These are phyloP conservation scores for Eucommia ulmoides DNA, from an alignment of 257 asterid genomes.

Conservation along the genomic window DNA sequence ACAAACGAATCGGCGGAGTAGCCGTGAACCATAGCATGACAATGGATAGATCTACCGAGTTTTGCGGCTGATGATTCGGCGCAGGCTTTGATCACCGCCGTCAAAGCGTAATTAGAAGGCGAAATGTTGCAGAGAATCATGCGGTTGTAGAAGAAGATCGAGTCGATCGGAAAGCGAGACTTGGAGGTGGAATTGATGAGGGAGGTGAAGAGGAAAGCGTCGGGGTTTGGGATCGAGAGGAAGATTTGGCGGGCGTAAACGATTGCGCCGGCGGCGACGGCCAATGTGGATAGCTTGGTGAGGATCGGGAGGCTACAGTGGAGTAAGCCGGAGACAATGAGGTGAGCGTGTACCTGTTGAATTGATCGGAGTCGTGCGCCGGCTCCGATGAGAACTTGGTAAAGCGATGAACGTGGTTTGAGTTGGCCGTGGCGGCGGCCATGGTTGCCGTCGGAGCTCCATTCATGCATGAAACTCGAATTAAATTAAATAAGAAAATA, in stretches of 20 bases:
- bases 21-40: constrained; percentile 14
- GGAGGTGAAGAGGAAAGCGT: constrained; percentile 12
- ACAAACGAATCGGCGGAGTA: constrained; percentile 11
- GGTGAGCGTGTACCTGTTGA: constrained; percentile 12
- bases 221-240: constrained; percentile 8
- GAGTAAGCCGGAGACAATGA: constrained; percentile 3
- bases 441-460: not conserved
- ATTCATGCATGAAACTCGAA: not conserved
- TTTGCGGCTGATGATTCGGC: constrained; percentile 3
- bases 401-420: not conserved
- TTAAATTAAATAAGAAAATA: too few species aligned
- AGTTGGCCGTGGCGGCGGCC: not conserved
- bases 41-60: constrained; percentile 15
- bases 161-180: constrained; percentile 2
- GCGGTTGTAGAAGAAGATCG: constrained; percentile 14
- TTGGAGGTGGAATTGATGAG: constrained; percentile 13
- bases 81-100: constrained; percentile 17
- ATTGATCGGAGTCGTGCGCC: constrained; percentile 9
- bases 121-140: constrained; percentile 15
- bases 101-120: constrained; percentile 20
- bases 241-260: constrained; percentile 9
- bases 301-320: constrained; percentile 13
- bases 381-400: constrained; percentile 9
- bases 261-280: constrained; percentile 9
- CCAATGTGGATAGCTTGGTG: constrained; percentile 16